phyloP scores from a whole-genome alignment of 495 filamentous ascomycete genomes.

The Podospora pseudocomata region DNA sequence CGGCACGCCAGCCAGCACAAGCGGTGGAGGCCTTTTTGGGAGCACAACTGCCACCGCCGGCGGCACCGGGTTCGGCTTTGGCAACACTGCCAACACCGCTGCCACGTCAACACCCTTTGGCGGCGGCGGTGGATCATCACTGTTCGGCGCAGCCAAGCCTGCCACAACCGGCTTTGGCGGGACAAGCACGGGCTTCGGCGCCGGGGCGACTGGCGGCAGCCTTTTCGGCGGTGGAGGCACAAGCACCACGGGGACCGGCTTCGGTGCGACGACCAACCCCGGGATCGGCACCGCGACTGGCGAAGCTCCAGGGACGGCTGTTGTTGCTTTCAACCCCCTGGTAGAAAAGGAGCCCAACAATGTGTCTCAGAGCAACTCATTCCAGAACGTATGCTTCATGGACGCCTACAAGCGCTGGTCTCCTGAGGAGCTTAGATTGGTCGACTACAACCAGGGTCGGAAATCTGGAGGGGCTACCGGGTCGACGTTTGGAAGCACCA shows the following conservation, averaged over 20 bases:
- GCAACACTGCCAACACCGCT: constrained; percentile 44
- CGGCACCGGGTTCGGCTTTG: constrained; percentile 46
- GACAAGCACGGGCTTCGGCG: constrained; percentile 39
- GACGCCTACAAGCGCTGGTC: constrained; percentile 84
- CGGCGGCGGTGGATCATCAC: constrained; percentile 37
- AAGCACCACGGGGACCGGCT: constrained; percentile 43
- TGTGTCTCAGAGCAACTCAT: constrained; percentile 59
- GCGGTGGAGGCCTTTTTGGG: constrained; percentile 43
- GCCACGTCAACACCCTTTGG: constrained; percentile 46
- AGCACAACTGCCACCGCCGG: constrained; percentile 36
- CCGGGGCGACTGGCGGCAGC: constrained; percentile 36
- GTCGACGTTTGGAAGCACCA: constrained; percentile 71
- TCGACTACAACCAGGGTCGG: constrained; percentile 85
- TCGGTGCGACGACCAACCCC: constrained; percentile 46
- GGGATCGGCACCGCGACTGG: constrained; percentile 41
- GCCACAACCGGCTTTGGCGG: constrained; percentile 33
- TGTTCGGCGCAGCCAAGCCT: constrained; percentile 47
- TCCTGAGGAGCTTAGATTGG: constrained; percentile 82
- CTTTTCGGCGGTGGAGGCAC: constrained; percentile 43
- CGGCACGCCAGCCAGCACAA: constrained; percentile 31
- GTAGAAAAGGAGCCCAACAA: constrained; percentile 75
- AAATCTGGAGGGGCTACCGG: constrained; percentile 75
- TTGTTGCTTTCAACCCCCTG: constrained; percentile 64
- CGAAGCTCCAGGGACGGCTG: constrained; percentile 66
- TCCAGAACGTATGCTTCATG: constrained; percentile 78